Evolutionary conservation across 768 basidiomycete genomes (phyloP), one percentile per base, ranked within the genome.

Genomic region (Heimioporus sp.): DNA sequence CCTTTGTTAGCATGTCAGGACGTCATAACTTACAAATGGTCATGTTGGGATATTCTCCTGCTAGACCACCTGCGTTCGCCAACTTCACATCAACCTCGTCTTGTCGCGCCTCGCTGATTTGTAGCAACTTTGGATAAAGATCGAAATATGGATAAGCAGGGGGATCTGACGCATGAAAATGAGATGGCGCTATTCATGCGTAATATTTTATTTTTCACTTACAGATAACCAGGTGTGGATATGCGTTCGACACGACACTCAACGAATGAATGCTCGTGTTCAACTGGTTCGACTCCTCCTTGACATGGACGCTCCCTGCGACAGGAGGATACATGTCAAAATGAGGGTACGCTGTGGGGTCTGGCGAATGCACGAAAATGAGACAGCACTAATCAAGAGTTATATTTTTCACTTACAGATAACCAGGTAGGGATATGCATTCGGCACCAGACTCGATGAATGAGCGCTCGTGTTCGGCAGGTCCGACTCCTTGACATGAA

Each of bases 61-160:
- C n/a, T 19, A 55, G 54, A 30, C 47, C 24, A 19, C 53, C 45
- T 12, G 46, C 24, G 36, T 54, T 46, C 28, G n/a, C 21, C 46
- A 56, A 46, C 35, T 19, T 48, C n/a, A 50, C 48, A 13, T 24
- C 43, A 4, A 56, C 15, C 24, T 24, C 77, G 85, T 39, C 81
- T 79, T 20, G 83, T 64, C 53, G 80, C 74, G 47, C 80, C 68
- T 78, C 75, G 5, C 72, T 66, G 31, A 69, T 65, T 5, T 60
- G 62, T 30, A 61, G 44, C 8, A 52, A 55, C 10, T 57, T 37
- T 32, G 76, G 77, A 59, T 76, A 78, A 10, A 77, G 52, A 19
- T 71, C 65, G 30, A 79, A 65, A 53, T 72, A 54, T 7, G 78
- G 77, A 55, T 79, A 78, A 30, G 65, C 59, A 5, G 66, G 53